These are phyloP conservation scores for Vickermania ingenoplastis DNA, from an alignment of 208 protist genomes.

Conservation along the genomic window DNA sequence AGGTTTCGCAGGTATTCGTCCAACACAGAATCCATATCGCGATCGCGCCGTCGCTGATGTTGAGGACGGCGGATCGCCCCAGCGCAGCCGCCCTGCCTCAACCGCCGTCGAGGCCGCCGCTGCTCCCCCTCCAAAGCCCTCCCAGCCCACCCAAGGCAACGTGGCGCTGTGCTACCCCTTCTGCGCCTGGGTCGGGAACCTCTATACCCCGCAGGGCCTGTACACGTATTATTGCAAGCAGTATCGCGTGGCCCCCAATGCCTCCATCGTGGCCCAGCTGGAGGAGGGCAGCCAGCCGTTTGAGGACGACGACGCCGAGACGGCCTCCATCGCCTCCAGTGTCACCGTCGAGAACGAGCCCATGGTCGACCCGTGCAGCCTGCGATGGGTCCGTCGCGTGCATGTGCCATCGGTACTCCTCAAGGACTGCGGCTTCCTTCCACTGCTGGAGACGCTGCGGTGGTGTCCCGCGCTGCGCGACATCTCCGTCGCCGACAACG, in stretches of 20 bases:
- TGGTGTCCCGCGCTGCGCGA: constrained; percentile 4
- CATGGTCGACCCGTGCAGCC: not conserved
- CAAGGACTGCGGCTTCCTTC: not conserved
- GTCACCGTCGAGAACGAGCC: not conserved
- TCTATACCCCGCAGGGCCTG: not conserved
- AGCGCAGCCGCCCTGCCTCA: no score
- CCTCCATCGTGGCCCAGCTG: not conserved
- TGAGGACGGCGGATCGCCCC: not conserved
- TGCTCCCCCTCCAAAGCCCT: no score
- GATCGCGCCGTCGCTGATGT: not conserved
- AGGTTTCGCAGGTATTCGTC: constrained; percentile 1
- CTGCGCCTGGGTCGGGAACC: not conserved
- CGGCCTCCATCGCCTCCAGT: not conserved
- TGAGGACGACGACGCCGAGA: not conserved
- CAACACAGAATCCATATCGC: constrained; percentile 1
- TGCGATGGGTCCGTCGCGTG: not conserved
- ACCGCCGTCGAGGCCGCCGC: no score
- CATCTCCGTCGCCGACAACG: constrained; percentile 9
- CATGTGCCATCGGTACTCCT: not conserved
- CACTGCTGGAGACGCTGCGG: constrained; percentile 5
- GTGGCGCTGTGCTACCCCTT: constrained; percentile 1
- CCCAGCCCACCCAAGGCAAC: no score
- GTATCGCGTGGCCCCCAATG: not conserved
- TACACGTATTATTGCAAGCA: not conserved
- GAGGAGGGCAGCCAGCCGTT: not conserved